Evolutionary conservation across 2,329 filamentous ascomycete species (phyloP), one percentile per base, ranked within the genome.

Genomic region (Phialocephala sp.): DNA sequence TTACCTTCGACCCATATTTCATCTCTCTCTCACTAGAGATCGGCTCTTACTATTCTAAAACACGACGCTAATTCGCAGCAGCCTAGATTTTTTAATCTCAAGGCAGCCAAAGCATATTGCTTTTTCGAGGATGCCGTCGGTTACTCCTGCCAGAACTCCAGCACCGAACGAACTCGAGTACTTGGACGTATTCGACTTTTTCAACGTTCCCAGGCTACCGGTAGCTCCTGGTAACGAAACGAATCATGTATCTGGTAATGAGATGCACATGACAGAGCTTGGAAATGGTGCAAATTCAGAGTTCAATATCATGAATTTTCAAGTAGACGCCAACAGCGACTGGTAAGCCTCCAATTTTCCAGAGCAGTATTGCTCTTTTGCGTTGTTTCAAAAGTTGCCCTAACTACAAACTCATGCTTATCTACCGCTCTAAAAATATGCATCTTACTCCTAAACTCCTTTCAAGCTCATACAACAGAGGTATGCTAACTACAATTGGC

Each of bases 141-240:
- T 82, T 24, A 89, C 88, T 0, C 87, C 88, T 1, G 85, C 86
- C 1, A 85, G 87, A 68, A 91, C 89, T 36, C 91, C 92, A 0
- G 91, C 88, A 11, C 86, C 91, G 1, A 92, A 95, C 71, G 93
- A 97, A 74, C 82, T 97, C 3, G 94, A 97, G 76, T 97, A 96
- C 75, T 82, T 97, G 2, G 93, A 97, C 72, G 91, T 97, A 0
- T 97, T 97, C 76, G 92, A 95, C 72, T 97, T 96, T 76, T 97
- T 97, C 83, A 97, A 97, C 75, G 88, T 96, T 63, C 94, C 94
- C 0, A 83, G 93, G 20, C 80, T 97, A 27, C 85, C 86, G 0
- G 78, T 85, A 24, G 80, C 80, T 36, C 18, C 74, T 58, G 60
- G 74, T 69, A 18, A 41, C 1, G 57, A 76, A 58, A 36, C 69